A percentile compares a stretch with the other conserved stretches of the same genome.
Conservation (phyloP, 192 early-diverging fungal species). For the Umbelopsis vinacea region DNA sequence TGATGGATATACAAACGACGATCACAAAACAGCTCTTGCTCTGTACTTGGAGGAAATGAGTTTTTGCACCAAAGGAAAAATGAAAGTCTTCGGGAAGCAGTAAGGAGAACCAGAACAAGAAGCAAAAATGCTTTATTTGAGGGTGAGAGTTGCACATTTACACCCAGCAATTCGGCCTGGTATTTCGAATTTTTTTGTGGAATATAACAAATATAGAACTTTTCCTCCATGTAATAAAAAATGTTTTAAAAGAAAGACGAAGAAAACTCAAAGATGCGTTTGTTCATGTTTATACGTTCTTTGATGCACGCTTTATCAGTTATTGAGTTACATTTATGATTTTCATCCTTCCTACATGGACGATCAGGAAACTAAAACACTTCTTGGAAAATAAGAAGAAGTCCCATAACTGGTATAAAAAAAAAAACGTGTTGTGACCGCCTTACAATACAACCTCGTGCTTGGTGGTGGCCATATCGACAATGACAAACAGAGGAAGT, state of each 20-base stretch:
- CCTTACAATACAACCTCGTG: slow-evolving; percentile 21
- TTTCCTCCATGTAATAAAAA: neutral
- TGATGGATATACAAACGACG: too few relatives aligned
- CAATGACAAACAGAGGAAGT: neutral
- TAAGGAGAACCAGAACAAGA: slow-evolving; percentile 1
- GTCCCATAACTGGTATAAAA: neutral
- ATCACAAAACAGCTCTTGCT: too few relatives aligned
- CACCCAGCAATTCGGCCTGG: neutral
- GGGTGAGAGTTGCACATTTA: neutral
- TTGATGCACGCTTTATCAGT: neutral
- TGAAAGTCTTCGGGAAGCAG: neutral
- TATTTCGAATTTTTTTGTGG: neutral
- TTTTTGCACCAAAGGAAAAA: neutral
- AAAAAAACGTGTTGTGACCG: slow-evolving; percentile 9
- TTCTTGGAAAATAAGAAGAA: too few relatives aligned
- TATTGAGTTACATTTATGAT: too few relatives aligned
- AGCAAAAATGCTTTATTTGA: neutral
- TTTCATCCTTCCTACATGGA: too few relatives aligned
- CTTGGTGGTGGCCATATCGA: neutral
- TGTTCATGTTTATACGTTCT: neutral
- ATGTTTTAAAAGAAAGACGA: neutral
- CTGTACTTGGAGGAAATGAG: too few relatives aligned
- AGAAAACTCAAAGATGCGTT: neutral
- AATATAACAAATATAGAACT: neutral
- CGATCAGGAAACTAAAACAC: too few relatives aligned